Evolutionary conservation across 257 asterid genomes (phyloP).

Genomic region (Solanum sitiens): DNA sequence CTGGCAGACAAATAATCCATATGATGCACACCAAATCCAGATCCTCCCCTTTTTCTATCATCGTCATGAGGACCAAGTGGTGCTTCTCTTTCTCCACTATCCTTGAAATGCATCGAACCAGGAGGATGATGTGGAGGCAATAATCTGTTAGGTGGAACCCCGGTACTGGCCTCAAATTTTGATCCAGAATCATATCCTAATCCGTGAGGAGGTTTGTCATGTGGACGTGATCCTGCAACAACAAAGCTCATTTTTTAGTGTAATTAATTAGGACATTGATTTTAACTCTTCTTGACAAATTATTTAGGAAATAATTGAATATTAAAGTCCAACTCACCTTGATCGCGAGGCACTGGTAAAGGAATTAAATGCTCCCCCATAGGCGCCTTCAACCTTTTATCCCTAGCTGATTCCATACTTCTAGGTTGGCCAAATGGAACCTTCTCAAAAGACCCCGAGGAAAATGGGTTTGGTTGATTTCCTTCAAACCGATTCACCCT

Average conservation of each 20-base stretch:
- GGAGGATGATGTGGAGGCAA: slow-evolving; percentile 35
- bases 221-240: slow-evolving; percentile 27
- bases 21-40: slow-evolving; percentile 38
- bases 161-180: slow-evolving; percentile 27
- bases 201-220: slow-evolving; percentile 34
- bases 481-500: slow-evolving; percentile 16
- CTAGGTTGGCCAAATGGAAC: slow-evolving; percentile 24
- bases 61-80: neutral
- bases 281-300: neutral
- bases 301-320: neutral
- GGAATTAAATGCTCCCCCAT: slow-evolving; percentile 34
- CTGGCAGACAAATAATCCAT: slow-evolving; percentile 27
- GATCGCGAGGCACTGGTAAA: slow-evolving; percentile 34
- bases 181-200: slow-evolving; percentile 30
- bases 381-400: slow-evolving; percentile 34
- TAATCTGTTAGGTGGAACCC: slow-evolving; percentile 42
- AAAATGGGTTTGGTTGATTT: slow-evolving; percentile 1
- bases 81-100: slow-evolving; percentile 11
- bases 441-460: slow-evolving; percentile 29
- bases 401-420: slow-evolving; percentile 32
- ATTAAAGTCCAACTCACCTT: slow-evolving; percentile 28
- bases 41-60: slow-evolving; percentile 16
- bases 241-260: neutral
- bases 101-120: slow-evolving; percentile 9
- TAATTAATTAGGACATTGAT: neutral